Evolutionary conservation across 768 basidiomycete species (phyloP).

Genomic region (Tricholoma terreum): DNA sequence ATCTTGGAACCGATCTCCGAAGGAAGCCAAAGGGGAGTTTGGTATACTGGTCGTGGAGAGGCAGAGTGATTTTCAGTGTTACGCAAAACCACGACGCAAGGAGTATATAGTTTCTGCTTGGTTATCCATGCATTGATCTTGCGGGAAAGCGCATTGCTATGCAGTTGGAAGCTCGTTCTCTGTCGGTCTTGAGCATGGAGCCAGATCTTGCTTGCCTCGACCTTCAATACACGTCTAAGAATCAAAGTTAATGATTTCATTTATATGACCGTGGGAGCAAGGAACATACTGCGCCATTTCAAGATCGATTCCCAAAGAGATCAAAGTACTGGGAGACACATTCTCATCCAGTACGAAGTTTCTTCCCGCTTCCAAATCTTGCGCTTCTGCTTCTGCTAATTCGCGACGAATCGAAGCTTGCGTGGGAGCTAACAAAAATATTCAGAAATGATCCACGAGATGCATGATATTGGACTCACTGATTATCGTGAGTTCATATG

Average conservation of each 20-base stretch:
- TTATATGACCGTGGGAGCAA: background rate
- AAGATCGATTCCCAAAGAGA: constrained; percentile 13
- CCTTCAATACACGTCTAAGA: constrained; percentile 2
- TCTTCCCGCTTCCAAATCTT: no score
- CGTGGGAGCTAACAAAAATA: background rate
- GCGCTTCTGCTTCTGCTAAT: no score
- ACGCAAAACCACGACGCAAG: background rate
- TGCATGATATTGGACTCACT: background rate
- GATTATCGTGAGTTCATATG: background rate
- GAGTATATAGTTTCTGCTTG: constrained; percentile 14
- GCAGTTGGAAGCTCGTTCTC: constrained; percentile 6
- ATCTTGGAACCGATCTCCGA: constrained; percentile 12
- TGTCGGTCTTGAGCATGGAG: constrained; percentile 7
- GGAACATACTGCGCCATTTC: constrained; percentile 18
- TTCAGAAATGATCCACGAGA: background rate
- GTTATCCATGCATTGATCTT: constrained; percentile 13
- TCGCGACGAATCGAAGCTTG: constrained; percentile 2
- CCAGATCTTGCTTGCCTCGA: constrained; percentile 1
- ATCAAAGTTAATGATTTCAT: background rate
- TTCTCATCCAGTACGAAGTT: no score
- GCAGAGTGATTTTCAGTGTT: background rate
- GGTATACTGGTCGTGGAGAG: background rate
- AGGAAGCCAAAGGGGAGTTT: constrained; percentile 20
- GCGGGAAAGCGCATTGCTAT: constrained; percentile 3
- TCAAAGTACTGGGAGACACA: no score